These are phyloP conservation scores for Cymbomonas tetramitiformis DNA, from an alignment of 139 green algal genomes.

Conservation along the genomic window DNA sequence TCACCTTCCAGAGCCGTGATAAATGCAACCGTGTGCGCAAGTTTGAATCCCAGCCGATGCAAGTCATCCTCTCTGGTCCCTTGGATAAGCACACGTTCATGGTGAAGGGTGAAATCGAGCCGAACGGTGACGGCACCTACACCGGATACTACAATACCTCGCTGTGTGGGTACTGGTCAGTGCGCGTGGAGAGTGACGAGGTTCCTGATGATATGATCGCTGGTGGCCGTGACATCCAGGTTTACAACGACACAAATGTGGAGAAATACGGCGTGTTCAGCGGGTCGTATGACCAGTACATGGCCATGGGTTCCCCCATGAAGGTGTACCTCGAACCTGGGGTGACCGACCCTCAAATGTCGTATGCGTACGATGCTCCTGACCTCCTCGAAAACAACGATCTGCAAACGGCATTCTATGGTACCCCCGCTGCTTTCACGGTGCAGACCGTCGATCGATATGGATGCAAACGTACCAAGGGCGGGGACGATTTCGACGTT, in stretches of 20 bases:
- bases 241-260: no score
- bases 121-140: slow-evolving; percentile 22
- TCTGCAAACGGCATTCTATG: not conserved
- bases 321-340: slow-evolving; percentile 11
- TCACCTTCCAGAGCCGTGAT: slow-evolving; percentile 15
- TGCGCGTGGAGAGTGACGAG: slow-evolving; percentile 8
- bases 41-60: slow-evolving; percentile 2
- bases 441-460: slow-evolving; percentile 8
- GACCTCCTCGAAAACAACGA: slow-evolving; percentile 4
- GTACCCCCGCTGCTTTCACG: not conserved
- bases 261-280: no score
- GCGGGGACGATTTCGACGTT: slow-evolving; percentile 8
- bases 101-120: not conserved
- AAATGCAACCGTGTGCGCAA: slow-evolving; percentile 2
- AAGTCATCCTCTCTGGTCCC: slow-evolving; percentile 2
- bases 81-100: not conserved
- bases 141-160: slow-evolving; percentile 4
- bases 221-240: no score
- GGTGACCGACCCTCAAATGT: not conserved
- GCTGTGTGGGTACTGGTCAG: slow-evolving; percentile 7
- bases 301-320: slow-evolving; percentile 5
- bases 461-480: not conserved
- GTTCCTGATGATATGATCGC: slow-evolving; percentile 4
- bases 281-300: no score
- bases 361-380: slow-evolving; percentile 7